phyloP scores from a whole-genome alignment of 257 asterid species.

The Buddleja alternifolia region DNA sequence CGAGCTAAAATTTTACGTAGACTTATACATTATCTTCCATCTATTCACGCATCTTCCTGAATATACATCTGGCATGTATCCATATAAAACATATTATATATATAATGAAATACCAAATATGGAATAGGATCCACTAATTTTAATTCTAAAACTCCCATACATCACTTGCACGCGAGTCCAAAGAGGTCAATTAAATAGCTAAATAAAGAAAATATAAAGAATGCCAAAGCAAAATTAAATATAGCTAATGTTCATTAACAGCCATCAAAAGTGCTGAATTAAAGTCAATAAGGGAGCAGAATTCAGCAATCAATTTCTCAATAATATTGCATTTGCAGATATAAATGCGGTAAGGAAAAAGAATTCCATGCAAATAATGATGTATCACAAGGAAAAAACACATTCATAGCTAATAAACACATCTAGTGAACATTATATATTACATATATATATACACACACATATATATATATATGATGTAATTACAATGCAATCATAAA shows the following conservation, averaged over 20 bases:
- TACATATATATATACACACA: too few species aligned
- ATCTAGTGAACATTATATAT: constrained; percentile 25
- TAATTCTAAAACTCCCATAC: neutral
- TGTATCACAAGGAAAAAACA: neutral
- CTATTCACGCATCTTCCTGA: too few species aligned
- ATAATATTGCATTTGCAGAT: neutral
- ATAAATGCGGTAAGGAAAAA: neutral
- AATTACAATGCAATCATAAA: constrained; percentile 32
- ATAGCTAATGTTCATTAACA: constrained; percentile 13
- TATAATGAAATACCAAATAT: neutral
- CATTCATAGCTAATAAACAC: neutral
- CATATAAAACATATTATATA: too few species aligned
- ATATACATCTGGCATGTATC: too few species aligned
- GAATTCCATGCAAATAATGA: constrained; percentile 18
- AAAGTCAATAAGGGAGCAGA: constrained; percentile 14
- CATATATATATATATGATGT: neutral
- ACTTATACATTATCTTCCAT: too few species aligned
- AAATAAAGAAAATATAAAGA: neutral
- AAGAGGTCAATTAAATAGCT: too few species aligned
- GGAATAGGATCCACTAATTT: too few species aligned
- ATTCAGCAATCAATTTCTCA: neutral
- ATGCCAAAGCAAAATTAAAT: neutral
- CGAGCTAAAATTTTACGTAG: too few species aligned
- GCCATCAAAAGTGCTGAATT: constrained; percentile 14
- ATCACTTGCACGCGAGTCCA: neutral